phyloP scores from a whole-genome alignment of 805 yeast species.

The Saccharomycopsis vini region DNA sequence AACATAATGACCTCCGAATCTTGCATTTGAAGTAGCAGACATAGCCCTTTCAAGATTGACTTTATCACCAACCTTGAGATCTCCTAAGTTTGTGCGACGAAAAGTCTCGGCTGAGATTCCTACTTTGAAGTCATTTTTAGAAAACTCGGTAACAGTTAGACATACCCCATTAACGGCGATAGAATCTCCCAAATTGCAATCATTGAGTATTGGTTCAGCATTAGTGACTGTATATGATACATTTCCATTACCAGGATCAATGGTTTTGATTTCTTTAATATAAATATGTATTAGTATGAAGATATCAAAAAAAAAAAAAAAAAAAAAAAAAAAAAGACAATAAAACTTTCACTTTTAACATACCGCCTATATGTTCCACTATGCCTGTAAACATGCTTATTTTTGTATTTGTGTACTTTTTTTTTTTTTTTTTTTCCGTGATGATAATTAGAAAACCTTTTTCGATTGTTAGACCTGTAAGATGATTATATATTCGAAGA shows the following conservation, averaged over 20 bases:
- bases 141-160: constrained; percentile 82
- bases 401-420: no score
- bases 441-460: no score
- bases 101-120: constrained; percentile 93
- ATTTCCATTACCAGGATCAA: constrained; percentile 7
- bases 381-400: constrained; percentile 7
- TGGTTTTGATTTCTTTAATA: background rate
- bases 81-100: constrained; percentile 67
- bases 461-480: no score
- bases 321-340: background rate
- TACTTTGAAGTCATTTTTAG: constrained; percentile 57
- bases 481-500: no score
- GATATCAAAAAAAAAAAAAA: background rate
- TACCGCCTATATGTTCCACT: constrained; percentile 6
- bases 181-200: constrained; percentile 90
- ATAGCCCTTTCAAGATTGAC: constrained; percentile 94
- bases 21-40: constrained; percentile 34
- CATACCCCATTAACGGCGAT: constrained; percentile 86
- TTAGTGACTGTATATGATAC: constrained; percentile 3
- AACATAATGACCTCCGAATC: constrained; percentile 96
- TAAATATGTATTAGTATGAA: background rate
- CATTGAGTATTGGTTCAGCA: constrained; percentile 42
- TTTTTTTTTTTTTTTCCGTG: no score
- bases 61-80: constrained; percentile 42
- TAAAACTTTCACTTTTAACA: background rate